Evolutionary conservation across 768 basidiomycete genomes (phyloP), one percentile per base, ranked within the genome.

Genomic region (Collybia nuda): DNA sequence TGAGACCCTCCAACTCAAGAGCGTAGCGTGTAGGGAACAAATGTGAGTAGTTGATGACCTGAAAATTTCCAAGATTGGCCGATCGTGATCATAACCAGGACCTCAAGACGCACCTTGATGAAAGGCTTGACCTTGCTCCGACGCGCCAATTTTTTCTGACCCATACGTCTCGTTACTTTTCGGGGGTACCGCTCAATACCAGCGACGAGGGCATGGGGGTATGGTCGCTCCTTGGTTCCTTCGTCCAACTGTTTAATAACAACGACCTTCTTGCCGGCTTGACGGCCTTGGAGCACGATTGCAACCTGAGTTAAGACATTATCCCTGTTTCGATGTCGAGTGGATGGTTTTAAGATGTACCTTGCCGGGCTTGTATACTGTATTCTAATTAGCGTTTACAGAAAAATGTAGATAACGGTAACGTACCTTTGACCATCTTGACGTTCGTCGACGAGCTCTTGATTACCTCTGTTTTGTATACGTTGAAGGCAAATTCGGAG

Each of bases 111-210:
- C 61, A 93, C 95, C 85, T 99, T 98, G 82, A 99, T 93, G 75
- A 99, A 99, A 60, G 97, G 97, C 84, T 99, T 99, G 74, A 99
- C 88, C 76, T 94, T 96, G 77, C 86, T 93, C 77, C 97, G 82
- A 76, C 79, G 81, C 60, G 88, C 83, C 59, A 98, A 71, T 71
- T 91, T 93, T 82, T 97, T 98, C 71, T 91, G 85, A 57, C 96
- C 92, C 96, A 98, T 98, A 58, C 90, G 87, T 68, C 88, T 89
- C 60, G 93, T 97, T 61, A 98, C 96, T 79, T 98, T 98, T 68
- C 90, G 79, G 15, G 97, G 97, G 85, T 97, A 98, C 60, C 94
- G 85, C 79, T 99, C 96, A 68, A 99, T 84, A 59, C 97, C 97
- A 52, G 94, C 97, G 66, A 98, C 96, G 67, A 99, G 87, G 62